Base-by-base conservation (phyloP, 306 rosid genomes). In the Ochetophila trinervis region DNA sequence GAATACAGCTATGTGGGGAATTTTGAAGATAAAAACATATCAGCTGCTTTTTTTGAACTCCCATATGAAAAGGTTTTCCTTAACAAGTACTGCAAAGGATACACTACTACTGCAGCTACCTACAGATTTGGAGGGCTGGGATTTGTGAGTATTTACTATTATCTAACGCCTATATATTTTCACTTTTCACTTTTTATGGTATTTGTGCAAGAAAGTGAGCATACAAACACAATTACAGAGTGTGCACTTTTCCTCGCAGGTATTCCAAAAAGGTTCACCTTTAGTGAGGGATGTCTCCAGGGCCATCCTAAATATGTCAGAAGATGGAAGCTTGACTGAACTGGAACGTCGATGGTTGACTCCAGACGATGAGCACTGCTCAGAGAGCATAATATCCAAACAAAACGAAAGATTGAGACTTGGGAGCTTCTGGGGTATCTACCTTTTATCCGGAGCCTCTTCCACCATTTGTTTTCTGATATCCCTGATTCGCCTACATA, bases 201-300 rank as follows among this genome's bases (percentile, higher is more conserved):
- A n/a, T 60, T 4, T 13, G 1, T 24, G 21, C 22, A 57, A 27
- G 6, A 11, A 7, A 52, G 5, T 6, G 1, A 44, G 49, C 49
- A 44, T 44, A 44, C 16, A 44, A 44, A 44, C 49, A 44, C 14
- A 44, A 44, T 27, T 27, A 27, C 32, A 27, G 4, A 27, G 32
- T 27, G 32, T 2, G 32, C 32, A 27, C 8, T 17, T 0, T 50
- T 19, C 4, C 10, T 18, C 72, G 77, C 86, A 87, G 97, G 73
- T 72, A 57, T 85, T 90, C 76, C 85, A 74, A 63, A 85, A 80
- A 73, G 97, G 95, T 56, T 87, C 97, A 4, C 95, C 95, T 18
- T 13, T 90, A 50, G 74, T 72, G 11, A 85, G 22, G 78, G 95
- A 90, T 64, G 48, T 87, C 57, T 83, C 95, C 4, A 60, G 50